A percentile compares a stretch with the other conserved stretches of the same genome.
Evolutionary conservation across 2,329 filamentous ascomycete species (phyloP).

Genomic region (Daldinia sp.): DNA sequence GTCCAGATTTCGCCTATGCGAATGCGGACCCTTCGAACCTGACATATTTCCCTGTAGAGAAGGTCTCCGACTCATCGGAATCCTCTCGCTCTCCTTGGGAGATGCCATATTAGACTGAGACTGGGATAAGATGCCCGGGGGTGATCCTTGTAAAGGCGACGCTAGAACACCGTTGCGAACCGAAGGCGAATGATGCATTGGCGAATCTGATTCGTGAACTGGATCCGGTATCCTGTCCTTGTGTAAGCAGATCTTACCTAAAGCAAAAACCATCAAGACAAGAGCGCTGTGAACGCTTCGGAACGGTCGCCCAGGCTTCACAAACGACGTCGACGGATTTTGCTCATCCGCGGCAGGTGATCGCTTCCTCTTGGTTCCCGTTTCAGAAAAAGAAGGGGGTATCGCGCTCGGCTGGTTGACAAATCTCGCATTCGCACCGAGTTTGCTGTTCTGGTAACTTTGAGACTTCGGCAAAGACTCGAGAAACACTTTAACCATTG

Average conservation of each 20-base stretch:
- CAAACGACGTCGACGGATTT: conserved; percentile 48
- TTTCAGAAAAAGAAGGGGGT: conserved; percentile 44
- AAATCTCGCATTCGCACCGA: conserved; percentile 49
- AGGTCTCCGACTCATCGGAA: conserved; percentile 61
- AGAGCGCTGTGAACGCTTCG: conserved; percentile 83
- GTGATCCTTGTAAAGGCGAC: conserved; percentile 68
- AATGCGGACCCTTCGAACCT: conserved; percentile 47
- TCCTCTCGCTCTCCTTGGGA: conserved; percentile 64
- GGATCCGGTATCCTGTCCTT: conserved; percentile 69
- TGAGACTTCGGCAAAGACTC: conserved; percentile 57
- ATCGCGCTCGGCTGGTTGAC: conserved; percentile 46
- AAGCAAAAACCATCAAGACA: conserved; percentile 82
- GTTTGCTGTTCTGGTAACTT: conserved; percentile 42
- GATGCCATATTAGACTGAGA: conserved; percentile 65
- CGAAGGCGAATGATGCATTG: conserved; percentile 54
- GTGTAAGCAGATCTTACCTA: conserved; percentile 83
- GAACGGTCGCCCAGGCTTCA: conserved; percentile 64
- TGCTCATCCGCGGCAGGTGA: conserved; percentile 57
- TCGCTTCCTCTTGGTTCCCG: conserved; percentile 67
- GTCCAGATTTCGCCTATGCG: conserved; percentile 75
- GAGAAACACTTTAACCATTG: conserved; percentile 66
- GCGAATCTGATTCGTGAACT: conserved; percentile 61
- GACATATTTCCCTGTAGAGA: conserved; percentile 61
- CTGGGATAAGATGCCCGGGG: conserved; percentile 60
- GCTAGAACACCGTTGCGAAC: conserved; percentile 64